A percentile compares a stretch with the other conserved stretches of the same genome.
Conservation (phyloP, 1,284 basidiomycete species). For the Rhodotorula sp. region DNA sequence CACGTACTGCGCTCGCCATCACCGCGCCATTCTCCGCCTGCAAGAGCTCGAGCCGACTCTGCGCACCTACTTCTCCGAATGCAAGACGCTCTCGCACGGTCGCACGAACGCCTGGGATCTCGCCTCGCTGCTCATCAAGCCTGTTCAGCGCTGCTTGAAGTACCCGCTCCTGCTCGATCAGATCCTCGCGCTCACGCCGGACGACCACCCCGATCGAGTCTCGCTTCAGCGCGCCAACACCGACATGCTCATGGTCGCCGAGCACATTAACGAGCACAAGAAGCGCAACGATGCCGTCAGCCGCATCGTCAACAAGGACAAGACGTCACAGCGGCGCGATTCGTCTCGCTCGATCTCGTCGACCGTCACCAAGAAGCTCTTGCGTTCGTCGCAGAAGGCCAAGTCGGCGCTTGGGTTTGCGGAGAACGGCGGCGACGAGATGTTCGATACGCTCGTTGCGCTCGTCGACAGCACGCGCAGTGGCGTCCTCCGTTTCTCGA, state of each 20-base stretch:
- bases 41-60: constrained; percentile 47
- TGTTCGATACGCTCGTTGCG: constrained; percentile 40
- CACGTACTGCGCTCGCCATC: constrained; percentile 52
- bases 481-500: constrained; percentile 36
- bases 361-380: constrained; percentile 43
- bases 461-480: constrained; percentile 36
- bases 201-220: constrained; percentile 47
- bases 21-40: constrained; percentile 50
- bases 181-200: constrained; percentile 49
- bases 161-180: constrained; percentile 53
- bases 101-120: constrained; percentile 53
- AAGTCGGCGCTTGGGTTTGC: constrained; percentile 28
- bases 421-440: constrained; percentile 30
- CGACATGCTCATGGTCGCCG: constrained; percentile 52
- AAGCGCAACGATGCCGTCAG: constrained; percentile 51
- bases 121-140: constrained; percentile 53
- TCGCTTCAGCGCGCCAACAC: constrained; percentile 46
- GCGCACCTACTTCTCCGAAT: constrained; percentile 49
- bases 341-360: constrained; percentile 26
- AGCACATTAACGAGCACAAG: constrained; percentile 54
- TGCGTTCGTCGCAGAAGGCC: constrained; percentile 43
- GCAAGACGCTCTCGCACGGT: constrained; percentile 47
- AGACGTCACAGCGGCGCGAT: constrained; percentile 23
- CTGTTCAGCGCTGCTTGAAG: constrained; percentile 52
- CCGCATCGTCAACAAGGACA: constrained; percentile 42